These are phyloP conservation scores for Abrus precatorius DNA, from an alignment of 306 rosid species.

Conservation along the genomic window DNA sequence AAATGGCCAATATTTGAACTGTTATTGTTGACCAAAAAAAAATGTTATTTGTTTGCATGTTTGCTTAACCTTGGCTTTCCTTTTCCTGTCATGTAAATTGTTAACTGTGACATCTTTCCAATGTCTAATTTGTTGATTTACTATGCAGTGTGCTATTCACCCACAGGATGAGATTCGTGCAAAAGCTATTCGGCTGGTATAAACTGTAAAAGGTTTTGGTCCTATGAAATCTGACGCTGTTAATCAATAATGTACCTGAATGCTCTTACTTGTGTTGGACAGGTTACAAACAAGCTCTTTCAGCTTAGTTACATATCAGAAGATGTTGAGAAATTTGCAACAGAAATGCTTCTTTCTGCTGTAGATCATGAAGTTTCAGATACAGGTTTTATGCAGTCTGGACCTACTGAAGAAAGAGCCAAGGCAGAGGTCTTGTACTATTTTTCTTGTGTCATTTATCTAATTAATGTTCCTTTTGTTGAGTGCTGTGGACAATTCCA, in stretches of 20 bases:
- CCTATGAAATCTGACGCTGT: conserved; percentile 28
- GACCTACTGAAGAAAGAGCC: conserved; percentile 59
- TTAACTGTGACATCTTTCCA: conserved; percentile 13
- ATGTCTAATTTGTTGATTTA: conserved; percentile 47
- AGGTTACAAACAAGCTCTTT: conserved; percentile 98
- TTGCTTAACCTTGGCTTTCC: conserved; percentile 26
- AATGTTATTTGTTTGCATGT: neutral
- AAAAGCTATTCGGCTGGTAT: conserved; percentile 98
- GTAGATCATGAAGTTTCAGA: conserved; percentile 63
- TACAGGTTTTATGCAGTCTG: conserved; percentile 63
- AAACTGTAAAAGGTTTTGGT: conserved; percentile 41
- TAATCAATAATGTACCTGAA: conserved; percentile 11
- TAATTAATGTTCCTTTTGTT: conserved; percentile 36
- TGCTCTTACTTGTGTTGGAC: conserved; percentile 40
- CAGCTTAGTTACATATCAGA: conserved; percentile 83
- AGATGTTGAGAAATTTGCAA: conserved; percentile 82
- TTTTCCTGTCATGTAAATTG: conserved; percentile 27
- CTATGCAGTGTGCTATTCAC: conserved; percentile 90
- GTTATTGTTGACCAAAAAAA: neutral
- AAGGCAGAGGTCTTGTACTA: conserved; percentile 58
- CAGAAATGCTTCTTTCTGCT: conserved; percentile 77
- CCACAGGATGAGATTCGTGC: conserved; percentile 95
- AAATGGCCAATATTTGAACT: conserved; percentile 23
- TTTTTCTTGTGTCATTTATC: conserved; percentile 30
- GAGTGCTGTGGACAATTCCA: conserved; percentile 33